These are phyloP conservation scores for Suhomyces tanzawaensis DNA, from an alignment of 805 yeast species.

Conservation along the genomic window DNA sequence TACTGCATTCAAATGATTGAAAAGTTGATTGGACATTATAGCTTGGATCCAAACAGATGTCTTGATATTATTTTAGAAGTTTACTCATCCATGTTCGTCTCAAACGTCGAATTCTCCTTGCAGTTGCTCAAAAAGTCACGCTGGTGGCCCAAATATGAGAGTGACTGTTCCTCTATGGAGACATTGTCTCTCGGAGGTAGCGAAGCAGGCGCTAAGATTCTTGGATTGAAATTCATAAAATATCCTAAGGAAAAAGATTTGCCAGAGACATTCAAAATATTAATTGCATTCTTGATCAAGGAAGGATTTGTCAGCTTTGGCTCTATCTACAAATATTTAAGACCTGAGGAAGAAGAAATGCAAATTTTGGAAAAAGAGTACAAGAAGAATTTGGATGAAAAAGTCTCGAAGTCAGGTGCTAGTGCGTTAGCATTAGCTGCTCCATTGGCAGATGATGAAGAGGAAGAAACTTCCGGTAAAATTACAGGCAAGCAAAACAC, in stretches of 20 bases:
- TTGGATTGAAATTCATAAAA: slow-evolving; percentile 45
- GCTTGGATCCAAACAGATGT: slow-evolving; percentile 68
- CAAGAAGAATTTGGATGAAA: slow-evolving; percentile 48
- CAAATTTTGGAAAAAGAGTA: slow-evolving; percentile 41
- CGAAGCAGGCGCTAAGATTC: slow-evolving; percentile 49
- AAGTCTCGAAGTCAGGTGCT: slow-evolving; percentile 59
- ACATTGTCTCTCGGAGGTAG: slow-evolving; percentile 51
- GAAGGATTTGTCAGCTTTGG: slow-evolving; percentile 66
- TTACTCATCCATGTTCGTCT: slow-evolving; percentile 42
- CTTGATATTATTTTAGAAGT: slow-evolving; percentile 62
- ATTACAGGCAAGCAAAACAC: not conserved
- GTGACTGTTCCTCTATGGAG: slow-evolving; percentile 31
- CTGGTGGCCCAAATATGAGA: slow-evolving; percentile 61
- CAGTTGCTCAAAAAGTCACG: slow-evolving; percentile 50
- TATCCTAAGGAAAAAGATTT: slow-evolving; percentile 29
- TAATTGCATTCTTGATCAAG: slow-evolving; percentile 58
- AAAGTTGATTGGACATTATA: slow-evolving; percentile 68
- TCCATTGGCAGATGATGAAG: slow-evolving; percentile 66
- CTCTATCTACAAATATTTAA: slow-evolving; percentile 53
- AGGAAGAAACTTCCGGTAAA: not conserved
- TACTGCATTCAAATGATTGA: slow-evolving; percentile 49
- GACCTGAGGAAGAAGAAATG: slow-evolving; percentile 53
- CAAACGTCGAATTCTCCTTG: slow-evolving; percentile 47
- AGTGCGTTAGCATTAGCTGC: slow-evolving; percentile 88
- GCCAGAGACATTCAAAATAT: slow-evolving; percentile 43